These are phyloP conservation scores for Lactarius tabidus DNA, from an alignment of 768 basidiomycete genomes.

Conservation along the genomic window DNA sequence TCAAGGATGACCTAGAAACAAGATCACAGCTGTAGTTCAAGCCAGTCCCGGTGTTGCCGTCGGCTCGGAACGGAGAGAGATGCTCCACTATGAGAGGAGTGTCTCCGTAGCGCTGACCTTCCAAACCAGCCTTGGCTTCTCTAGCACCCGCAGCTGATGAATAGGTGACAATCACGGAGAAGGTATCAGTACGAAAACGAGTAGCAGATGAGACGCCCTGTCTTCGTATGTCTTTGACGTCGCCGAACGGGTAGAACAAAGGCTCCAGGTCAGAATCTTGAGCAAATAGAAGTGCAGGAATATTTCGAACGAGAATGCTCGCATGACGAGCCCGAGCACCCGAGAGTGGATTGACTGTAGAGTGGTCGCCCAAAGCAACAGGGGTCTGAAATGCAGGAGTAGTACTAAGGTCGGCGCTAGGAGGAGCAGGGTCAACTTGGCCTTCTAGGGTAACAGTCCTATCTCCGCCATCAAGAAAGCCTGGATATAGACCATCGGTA, in stretches of 20 bases:
- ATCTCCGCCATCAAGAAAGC: constrained; percentile 79
- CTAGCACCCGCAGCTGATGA: constrained; percentile 48
- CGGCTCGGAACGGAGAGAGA: constrained; percentile 28
- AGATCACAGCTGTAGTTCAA: constrained; percentile 23
- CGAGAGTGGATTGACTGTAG: constrained; percentile 6
- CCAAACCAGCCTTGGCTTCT: constrained; percentile 60
- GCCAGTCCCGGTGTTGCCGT: constrained; percentile 1
- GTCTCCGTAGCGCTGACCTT: constrained; percentile 59
- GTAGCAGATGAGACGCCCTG: constrained; percentile 34
- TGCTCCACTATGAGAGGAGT: constrained; percentile 40
- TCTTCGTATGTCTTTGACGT: constrained; percentile 57
- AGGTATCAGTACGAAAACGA: constrained; percentile 37
- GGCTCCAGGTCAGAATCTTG: constrained; percentile 64
- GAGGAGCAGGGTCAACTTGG: constrained; percentile 36
- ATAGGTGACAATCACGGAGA: constrained; percentile 65
- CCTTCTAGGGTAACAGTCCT: constrained; percentile 59
- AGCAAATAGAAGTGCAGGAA: constrained; percentile 65
- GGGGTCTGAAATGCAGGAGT: constrained; percentile 27
- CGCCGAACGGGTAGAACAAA: constrained; percentile 69
- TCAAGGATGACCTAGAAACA: constrained; percentile 30
- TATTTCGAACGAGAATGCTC: constrained; percentile 55
- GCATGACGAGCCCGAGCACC: constrained; percentile 15
- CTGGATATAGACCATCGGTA: constrained; percentile 34
- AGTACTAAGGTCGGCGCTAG: constrained; percentile 29
- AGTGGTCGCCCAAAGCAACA: constrained; percentile 21